Evolutionary conservation across 441 rosid species (phyloP), one percentile per base, ranked within the genome.

Genomic region (Euphorbia celastroides): DNA sequence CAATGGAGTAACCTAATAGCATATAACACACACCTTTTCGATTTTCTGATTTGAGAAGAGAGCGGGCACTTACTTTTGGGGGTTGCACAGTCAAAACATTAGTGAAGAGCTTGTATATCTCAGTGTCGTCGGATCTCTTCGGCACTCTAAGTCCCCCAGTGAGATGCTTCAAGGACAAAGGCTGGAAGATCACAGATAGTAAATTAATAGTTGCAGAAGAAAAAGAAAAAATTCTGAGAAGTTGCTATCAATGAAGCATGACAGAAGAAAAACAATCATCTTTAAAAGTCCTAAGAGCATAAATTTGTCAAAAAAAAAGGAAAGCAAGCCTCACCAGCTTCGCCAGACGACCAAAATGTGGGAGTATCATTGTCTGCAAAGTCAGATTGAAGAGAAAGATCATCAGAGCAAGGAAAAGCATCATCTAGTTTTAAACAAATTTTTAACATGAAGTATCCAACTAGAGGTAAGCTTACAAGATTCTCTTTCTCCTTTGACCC

Each of bases 361-460:
- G 99, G 77, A 89, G 89, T 64, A 91, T 80, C 97, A 89, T 86
- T 8, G 89, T 89, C 97, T 93, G 85, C 71, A 76, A 3, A 38
- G 44, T 38, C 5, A 38, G 44, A 38, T 38, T 38, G 44, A 38
- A 38, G 60, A 41, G 51, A 25, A 67, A 8, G 27, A 56, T n/a
- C n/a, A 66, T 20, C 1, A 25, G 14, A 13, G 27, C 10, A 34
- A 63, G 5, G 7, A 41, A 31, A 32, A 65, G 20, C 34, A 55
- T 64, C 61, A 60, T 56, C 60, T 20, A 60, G 60, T 7, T 66
- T 31, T 75, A 50, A 32, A 66, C 38, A 26, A 59, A 50, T 52
- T 5, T 14, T 50, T 26, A 57, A 30, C 14, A 16, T 7, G 56
- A 60, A 51, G 22, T 42, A 48, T 16, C 12, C 27, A 44, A 7